Percentiles rank a stretch among this genome's conserved stretches.
Evolutionary conservation across 139 green algal species (phyloP).

Genomic region (Coelastrella sp.): DNA sequence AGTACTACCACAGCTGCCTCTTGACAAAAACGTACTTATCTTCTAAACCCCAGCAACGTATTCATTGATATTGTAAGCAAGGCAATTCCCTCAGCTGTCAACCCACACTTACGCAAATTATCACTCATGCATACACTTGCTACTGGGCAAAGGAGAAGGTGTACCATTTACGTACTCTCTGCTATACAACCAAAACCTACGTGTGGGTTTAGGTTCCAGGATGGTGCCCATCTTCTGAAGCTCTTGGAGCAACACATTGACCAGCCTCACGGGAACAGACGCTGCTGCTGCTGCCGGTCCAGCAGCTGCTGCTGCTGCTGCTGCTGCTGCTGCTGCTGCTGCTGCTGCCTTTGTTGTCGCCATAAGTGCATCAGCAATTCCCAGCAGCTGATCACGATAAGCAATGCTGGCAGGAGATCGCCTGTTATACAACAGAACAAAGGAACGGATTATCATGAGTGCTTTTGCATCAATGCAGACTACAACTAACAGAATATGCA

Average conservation of each 20-base stretch:
- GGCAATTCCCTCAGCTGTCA: no score
- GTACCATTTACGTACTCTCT: no score
- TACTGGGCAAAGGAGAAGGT: no score
- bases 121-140: no score
- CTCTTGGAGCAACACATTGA: slow-evolving; percentile 32
- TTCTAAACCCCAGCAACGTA: no score
- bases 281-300: not conserved
- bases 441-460: no score
- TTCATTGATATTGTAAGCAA: no score
- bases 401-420: not conserved
- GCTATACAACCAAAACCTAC: not conserved
- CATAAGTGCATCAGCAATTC: slow-evolving; percentile 3
- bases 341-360: not conserved
- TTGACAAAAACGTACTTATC: no score
- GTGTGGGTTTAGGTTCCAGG: not conserved
- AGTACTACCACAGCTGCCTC: no score
- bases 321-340: not conserved
- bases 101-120: no score
- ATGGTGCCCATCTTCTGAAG: slow-evolving; percentile 14
- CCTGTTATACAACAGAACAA: not conserved
- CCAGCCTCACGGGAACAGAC: not conserved
- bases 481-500: no score
- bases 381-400: slow-evolving; percentile 23
- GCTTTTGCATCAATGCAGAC: no score
- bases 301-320: slow-evolving; percentile 33